Percentiles rank a stretch among this genome's conserved stretches.
Evolutionary conservation across 495 filamentous ascomycete species (phyloP).

Genomic region (Chaetomium fimeti): DNA sequence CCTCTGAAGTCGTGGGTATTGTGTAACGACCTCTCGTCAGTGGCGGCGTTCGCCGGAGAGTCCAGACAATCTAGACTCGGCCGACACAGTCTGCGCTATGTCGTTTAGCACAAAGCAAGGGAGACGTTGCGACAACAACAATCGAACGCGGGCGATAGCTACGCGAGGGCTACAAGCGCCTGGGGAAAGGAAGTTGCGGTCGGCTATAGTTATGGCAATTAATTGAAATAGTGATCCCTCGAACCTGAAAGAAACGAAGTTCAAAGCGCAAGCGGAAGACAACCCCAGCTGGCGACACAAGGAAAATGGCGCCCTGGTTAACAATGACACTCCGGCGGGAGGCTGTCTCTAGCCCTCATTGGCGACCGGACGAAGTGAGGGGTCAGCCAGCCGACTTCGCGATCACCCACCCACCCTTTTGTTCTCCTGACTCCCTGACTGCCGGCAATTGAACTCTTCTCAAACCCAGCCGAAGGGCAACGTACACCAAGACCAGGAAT

Average conservation of each 20-base stretch:
- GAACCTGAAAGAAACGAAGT: background rate
- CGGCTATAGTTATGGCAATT: background rate
- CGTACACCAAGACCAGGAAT: too few relatives aligned
- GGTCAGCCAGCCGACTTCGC: background rate
- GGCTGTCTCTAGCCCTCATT: background rate
- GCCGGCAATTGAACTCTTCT: too few relatives aligned
- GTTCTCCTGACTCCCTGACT: background rate
- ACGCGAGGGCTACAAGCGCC: background rate
- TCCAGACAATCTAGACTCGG: background rate
- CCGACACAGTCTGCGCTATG: background rate
- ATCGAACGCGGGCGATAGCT: background rate
- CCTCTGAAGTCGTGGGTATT: slow-evolving; percentile 13
- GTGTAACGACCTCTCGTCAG: slow-evolving; percentile 19
- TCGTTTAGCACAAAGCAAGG: slow-evolving; percentile 17
- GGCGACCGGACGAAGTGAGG: background rate
- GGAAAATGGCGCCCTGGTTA: background rate
- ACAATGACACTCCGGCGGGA: background rate
- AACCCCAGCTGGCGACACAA: background rate
- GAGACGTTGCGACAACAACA: slow-evolving; percentile 1
- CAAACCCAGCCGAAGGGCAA: too few relatives aligned
- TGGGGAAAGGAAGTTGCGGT: background rate
- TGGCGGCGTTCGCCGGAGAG: slow-evolving; percentile 1
- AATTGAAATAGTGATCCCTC: background rate
- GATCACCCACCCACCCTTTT: background rate
- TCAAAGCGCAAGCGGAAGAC: background rate